Base-by-base conservation (phyloP, 768 basidiomycete species). In the Serendipita indica region DNA sequence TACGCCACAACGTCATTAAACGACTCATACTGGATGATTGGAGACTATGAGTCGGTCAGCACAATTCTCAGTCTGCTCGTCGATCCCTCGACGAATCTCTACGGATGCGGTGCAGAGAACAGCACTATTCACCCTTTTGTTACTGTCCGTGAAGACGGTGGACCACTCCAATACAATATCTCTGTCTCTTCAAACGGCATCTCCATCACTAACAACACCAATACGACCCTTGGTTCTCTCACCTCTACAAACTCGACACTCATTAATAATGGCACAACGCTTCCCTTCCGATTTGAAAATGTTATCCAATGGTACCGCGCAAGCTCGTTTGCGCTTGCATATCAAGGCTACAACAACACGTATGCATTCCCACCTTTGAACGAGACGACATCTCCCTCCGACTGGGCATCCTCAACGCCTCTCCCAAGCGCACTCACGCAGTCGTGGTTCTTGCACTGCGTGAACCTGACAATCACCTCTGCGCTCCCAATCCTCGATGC, bases 391-490 rank as follows among this genome's bases (percentile, higher is more conserved):
- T 18, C 16, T 1, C 7, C n/a, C 25, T 67, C 77, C 0, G 49
- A 28, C 0, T 54, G 49, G 49, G 32, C 22, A 18, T n/a, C 16
- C 10, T 54, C 49, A 30, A 54, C 22, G 0, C 74, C 81, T 0
- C 70, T 86, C 1, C 83, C 82, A 0, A 77, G 83, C 62, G 68
- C 58, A 28, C 41, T 18, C 7, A 6, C 27, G 7, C 27, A 43
- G 18, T 43, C 41, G 5, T 71, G 65, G 1, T 69, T 84, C 10
- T 64, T 84, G 37, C 62, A 68, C 28, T 86, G 84, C 61, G 62
- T 86, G 46, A 86, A 86, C 62, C 62, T 68, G 30, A 85, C 84
- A 2, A 82, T 85, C 56, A 82, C 76, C 1, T 65, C 62, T n/a
- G 74, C 78, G 1, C 80, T 77, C 1, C 83, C 82, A 2, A 74